A percentile compares a stretch with the other conserved stretches of the same genome.
These are phyloP conservation scores for Bisporella sp. DNA, from an alignment of 2,329 filamentous ascomycete species.

Conservation along the genomic window DNA sequence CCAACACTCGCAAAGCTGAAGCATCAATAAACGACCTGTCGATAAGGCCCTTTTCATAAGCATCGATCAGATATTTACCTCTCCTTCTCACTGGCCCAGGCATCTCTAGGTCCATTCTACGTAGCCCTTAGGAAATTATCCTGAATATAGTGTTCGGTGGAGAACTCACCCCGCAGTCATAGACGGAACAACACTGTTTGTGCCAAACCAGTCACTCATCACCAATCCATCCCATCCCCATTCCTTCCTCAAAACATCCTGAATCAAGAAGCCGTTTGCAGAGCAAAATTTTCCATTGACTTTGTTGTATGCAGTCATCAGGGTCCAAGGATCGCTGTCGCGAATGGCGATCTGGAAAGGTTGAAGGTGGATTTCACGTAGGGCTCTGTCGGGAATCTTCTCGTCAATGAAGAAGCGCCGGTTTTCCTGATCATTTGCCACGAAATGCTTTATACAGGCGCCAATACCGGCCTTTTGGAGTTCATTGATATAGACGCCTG, in stretches of 20 bases:
- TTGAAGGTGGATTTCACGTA: not conserved
- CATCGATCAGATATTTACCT: not conserved
- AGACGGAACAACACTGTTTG: conserved; percentile 10
- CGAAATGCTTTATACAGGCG: not conserved
- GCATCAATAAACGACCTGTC: not conserved
- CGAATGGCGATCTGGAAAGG: not conserved
- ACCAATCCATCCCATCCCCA: not conserved
- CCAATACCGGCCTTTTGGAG: not conserved
- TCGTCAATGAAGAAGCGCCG: not conserved
- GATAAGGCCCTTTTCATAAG: not conserved
- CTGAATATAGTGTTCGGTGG: too few relatives aligned
- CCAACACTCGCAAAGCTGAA: not conserved
- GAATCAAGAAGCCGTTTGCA: not conserved
- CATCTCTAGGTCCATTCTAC: conserved; percentile 28
- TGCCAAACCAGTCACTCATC: conserved; percentile 1
- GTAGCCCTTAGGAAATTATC: too few relatives aligned
- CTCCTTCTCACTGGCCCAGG: conserved; percentile 25
- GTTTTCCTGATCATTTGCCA: not conserved
- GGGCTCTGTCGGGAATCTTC: not conserved
- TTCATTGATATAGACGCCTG: not conserved
- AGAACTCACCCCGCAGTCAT: conserved; percentile 14
- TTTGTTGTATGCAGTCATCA: not conserved
- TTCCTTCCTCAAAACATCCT: not conserved
- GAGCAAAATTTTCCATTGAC: not conserved
- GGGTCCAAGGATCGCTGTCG: not conserved